Base-by-base conservation (phyloP, 371 early-diverging fungal genomes). In the Saksenaea vasiformis region DNA sequence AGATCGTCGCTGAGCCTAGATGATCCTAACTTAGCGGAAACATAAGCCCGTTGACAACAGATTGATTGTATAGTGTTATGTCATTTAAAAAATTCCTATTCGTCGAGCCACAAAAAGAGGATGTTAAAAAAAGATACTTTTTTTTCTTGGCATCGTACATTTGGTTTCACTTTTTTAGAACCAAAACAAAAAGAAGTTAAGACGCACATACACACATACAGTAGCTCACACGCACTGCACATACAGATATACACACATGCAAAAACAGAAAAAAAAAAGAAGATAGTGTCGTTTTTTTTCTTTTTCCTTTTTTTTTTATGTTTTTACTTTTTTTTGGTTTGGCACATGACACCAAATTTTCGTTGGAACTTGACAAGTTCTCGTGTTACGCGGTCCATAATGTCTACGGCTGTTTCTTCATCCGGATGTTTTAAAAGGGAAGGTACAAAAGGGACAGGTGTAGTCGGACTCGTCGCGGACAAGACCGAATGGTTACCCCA, bases 341-440 rank as follows among this genome's bases (percentile, higher is more conserved):
- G 51, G 51, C 51, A 47, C 51, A 47, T 47, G n/a, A 47, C 38
- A 10, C 65, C 70, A 74, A 76, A 78, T 70, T 69, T 73, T 44
- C 66, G 70, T 55, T 82, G 78, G 54, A 82, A 82, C 19, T 67
- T 68, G 27, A 82, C 58, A 60, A 82, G 34, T 35, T 79, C 79
- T 14, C 64, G 67, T 0, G 79, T 72, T 9, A 82, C 64, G 37
- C 70, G 75, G 56, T 77, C 67, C 70, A 79, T 77, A 53, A 72
- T 72, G 17, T 79, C 82, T 54, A 76, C 38, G 4, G 76, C 62
- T 1, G 77, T 72, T 44, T 68, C 66, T 35, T 67, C 68, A 15
- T 60, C 60, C 9, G 41, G 56, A 37, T 38, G 22, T 43, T 60
- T 54, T 47, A 47, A 47, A 47, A 47, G 1, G 22, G 51, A 26